Evolutionary conservation across 2,329 filamentous ascomycete genomes (phyloP).

Genomic region (Parafenestella ontariensis): DNA sequence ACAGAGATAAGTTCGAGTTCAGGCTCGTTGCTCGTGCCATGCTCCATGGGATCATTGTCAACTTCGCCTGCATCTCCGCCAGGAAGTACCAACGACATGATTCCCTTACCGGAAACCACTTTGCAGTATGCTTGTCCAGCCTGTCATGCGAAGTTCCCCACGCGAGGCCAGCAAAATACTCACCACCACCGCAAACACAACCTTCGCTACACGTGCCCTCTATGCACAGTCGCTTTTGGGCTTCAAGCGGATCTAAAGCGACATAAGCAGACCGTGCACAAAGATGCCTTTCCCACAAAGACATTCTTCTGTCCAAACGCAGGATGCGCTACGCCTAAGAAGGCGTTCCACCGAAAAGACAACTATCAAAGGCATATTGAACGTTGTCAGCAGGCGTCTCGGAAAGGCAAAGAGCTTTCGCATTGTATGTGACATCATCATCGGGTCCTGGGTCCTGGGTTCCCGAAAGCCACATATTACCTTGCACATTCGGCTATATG

Average conservation of each 20-base stretch:
- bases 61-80: neutral
- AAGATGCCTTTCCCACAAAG: neutral
- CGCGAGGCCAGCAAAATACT: neutral
- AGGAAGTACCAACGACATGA: neutral
- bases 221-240: neutral
- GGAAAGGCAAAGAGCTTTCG: neutral
- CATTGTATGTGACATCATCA: no score
- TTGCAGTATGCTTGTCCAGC: neutral
- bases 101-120: neutral
- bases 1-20: neutral
- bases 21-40: neutral
- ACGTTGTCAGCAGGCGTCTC: neutral
- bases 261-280: neutral
- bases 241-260: neutral
- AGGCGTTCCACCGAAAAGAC: conserved; percentile 1
- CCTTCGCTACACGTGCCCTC: neutral
- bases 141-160: neutral
- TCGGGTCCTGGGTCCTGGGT: neutral
- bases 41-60: neutral
- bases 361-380: neutral
- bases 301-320: neutral
- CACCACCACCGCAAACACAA: neutral
- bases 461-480: neutral
- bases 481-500: neutral
- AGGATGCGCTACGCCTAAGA: neutral